Percentiles rank a stretch among this genome's conserved stretches.
Evolutionary conservation across 176 grass and related monocot genomes (phyloP).

Genomic region (Triticum dicoccoides): DNA sequence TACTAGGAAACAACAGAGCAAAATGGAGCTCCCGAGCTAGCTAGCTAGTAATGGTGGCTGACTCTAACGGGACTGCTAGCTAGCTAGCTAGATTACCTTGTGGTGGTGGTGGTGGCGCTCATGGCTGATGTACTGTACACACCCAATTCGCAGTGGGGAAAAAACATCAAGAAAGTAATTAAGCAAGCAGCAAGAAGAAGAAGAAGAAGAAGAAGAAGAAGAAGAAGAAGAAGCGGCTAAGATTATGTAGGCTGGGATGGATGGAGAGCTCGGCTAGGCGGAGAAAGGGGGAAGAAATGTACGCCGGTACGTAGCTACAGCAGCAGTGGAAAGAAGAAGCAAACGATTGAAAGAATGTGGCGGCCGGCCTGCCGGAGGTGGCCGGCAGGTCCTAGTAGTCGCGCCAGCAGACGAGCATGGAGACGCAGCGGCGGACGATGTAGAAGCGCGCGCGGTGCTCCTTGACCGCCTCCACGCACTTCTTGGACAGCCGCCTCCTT

Average conservation of each 20-base stretch:
- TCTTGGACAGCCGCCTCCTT: conserved; percentile 17
- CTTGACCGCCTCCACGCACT: conserved; percentile 60
- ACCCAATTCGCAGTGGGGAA: neutral
- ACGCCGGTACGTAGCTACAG: neutral
- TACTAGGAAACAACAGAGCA: neutral
- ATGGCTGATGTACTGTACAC: neutral
- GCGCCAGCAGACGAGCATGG: conserved; percentile 82
- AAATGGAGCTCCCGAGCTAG: neutral
- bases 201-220: neutral
- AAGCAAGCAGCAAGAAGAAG: neutral
- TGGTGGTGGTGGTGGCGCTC: neutral
- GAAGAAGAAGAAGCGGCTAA: neutral
- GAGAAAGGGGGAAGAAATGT: neutral
- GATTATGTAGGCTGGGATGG: neutral
- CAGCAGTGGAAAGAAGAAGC: neutral
- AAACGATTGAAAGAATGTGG: neutral
- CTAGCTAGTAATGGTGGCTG: neutral
- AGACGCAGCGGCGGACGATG: conserved; percentile 72
- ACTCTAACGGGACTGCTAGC: neutral
- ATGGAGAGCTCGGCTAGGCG: neutral
- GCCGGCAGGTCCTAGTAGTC: conserved; percentile 31
- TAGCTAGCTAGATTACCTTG: neutral
- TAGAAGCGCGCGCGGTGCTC: conserved; percentile 66
- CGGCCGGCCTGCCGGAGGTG: neutral
- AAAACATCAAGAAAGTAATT: neutral